Evolutionary conservation across 495 filamentous ascomycete species (phyloP).

Genomic region (Penicillium chermesinum): DNA sequence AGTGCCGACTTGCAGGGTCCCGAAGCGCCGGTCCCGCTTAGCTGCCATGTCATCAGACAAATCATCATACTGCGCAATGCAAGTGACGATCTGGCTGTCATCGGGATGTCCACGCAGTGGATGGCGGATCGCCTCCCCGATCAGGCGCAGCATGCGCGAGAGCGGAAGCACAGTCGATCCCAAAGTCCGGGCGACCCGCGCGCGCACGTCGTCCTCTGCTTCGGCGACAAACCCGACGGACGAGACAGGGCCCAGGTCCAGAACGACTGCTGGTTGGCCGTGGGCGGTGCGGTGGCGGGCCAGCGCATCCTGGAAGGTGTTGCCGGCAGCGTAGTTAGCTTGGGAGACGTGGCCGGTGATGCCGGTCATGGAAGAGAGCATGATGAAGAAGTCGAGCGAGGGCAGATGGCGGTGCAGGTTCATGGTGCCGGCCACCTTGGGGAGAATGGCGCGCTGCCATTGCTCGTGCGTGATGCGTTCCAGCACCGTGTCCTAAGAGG

Average conservation of each 20-base stretch:
- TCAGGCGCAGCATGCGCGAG: not conserved
- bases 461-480: constrained; percentile 39
- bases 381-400: constrained; percentile 42
- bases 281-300: constrained; percentile 15
- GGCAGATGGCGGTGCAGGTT: constrained; percentile 50
- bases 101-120: not conserved
- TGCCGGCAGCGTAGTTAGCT: constrained; percentile 32
- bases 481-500: constrained; percentile 15
- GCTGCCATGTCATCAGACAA: not conserved
- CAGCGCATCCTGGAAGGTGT: constrained; percentile 30
- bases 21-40: not conserved
- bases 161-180: not conserved
- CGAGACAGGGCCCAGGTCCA: not conserved
- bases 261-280: constrained; percentile 1
- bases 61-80: not conserved
- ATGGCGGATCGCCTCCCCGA: not conserved
- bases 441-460: constrained; percentile 25
- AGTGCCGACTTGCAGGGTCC: not conserved
- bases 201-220: not conserved
- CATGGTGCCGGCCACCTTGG: constrained; percentile 40
- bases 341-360: constrained; percentile 28
- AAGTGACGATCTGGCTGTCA: not conserved
- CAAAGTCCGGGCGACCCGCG: not conserved
- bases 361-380: constrained; percentile 31
- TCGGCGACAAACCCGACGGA: not conserved